Conservation (phyloP, 179 eudicot species). For the Nepenthes alata region DNA sequence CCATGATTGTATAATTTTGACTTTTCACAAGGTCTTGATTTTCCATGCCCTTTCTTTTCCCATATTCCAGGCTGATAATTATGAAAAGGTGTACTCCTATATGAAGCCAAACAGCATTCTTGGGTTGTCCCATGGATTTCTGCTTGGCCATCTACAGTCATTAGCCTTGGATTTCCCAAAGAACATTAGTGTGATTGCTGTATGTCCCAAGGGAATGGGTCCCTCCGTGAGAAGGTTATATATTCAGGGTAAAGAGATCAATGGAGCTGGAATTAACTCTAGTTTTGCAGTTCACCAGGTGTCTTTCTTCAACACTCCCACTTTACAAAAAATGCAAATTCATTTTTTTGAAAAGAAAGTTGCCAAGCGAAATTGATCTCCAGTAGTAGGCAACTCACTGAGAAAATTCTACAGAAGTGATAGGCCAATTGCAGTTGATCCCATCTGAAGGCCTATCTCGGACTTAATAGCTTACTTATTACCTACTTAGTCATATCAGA, state of each 20-base stretch:
- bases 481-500: too few species aligned
- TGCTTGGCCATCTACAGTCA: constrained; percentile 93
- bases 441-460: too few species aligned
- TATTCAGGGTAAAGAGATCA: constrained; percentile 85
- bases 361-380: not conserved
- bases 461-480: too few species aligned
- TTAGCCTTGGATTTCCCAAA: constrained; percentile 75
- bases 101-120: constrained; percentile 98
- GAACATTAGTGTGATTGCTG: constrained; percentile 86
- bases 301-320: not conserved
- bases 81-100: constrained; percentile 73
- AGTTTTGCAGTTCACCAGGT: constrained; percentile 99
- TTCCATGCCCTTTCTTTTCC: not conserved
- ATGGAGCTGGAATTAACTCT: constrained; percentile 95
- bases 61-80: constrained; percentile 70
- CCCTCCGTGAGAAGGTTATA: constrained; percentile 96
- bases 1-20: not conserved
- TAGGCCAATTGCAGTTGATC: too few species aligned
- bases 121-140: constrained; percentile 97
- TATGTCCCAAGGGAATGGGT: constrained; percentile 99
- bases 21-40: not conserved
- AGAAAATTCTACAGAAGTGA: too few species aligned
- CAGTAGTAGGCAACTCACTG: too few species aligned
- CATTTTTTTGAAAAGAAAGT: not conserved
- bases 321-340: not conserved